Base-by-base conservation (phyloP, 1,284 basidiomycete genomes). In the Ganoderma multipileum region DNA sequence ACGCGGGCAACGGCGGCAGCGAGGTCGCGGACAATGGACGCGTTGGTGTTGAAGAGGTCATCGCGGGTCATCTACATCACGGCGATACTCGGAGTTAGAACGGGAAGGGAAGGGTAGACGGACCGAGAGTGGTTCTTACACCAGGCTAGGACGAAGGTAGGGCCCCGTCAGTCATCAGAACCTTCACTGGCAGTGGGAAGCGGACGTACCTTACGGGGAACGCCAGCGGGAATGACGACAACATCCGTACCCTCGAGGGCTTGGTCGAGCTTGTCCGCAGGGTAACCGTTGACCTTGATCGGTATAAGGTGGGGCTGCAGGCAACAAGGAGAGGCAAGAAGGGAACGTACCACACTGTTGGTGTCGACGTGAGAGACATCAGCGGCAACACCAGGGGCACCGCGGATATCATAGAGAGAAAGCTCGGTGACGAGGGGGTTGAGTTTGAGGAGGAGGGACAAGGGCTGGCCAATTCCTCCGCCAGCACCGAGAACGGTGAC, bases 31-130 rank as follows among this genome's bases (percentile, higher is more conserved):
- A 98, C 96, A 81, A 99, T 97, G 71, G 94, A 95, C 66, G 95
- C 95, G 81, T 97, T 97, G 74, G 95, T 96, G 86, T 97, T 97
- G 92, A 99, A 99, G 72, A 99, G 94, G 82, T 99, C 97, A 81
- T 99, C 97, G 85, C 98, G 95, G 83, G 93, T 95, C 96, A 96
- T 95, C 91, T 92, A 26, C 6, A 42, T 14, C 74, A 63, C 18
- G 39, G 68, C 38, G 18, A n/a, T 33, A 20, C 55, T 74, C 76
- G 78, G 69, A 72, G 81, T 81, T 72, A 81, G 73, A 73, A 66
- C 64, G 71, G 74, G 39, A 67, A 75, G 67, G 39, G 30, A 69
- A 64, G 64, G 63, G 65, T 59, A 65, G 75, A 42, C 55, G 36
- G 62, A 26, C 68, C 23, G 64, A 57, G 66, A 67, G 41, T 41